These are phyloP conservation scores for Emiliania huxleyi DNA, from an alignment of 78 protist genomes.

Conservation along the genomic window DNA sequence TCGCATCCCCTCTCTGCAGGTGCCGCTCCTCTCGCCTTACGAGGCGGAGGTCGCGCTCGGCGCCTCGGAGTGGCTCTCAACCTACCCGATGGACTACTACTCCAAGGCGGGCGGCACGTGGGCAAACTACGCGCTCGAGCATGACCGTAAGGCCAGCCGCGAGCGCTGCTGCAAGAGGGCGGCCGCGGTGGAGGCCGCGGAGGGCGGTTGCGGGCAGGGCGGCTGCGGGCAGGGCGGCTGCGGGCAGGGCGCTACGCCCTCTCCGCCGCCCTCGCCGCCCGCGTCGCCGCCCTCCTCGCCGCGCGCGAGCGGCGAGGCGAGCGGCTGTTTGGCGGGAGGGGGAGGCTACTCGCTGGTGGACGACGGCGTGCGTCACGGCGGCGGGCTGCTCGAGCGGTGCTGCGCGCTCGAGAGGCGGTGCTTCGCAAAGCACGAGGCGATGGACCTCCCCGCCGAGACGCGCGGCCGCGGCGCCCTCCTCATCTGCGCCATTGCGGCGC, in stretches of 20 bases:
- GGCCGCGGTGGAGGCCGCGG: neutral
- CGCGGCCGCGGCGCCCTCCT: neutral
- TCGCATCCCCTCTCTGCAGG: no score
- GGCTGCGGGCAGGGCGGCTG: neutral
- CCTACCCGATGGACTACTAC: conserved; percentile 94
- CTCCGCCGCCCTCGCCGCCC: neutral
- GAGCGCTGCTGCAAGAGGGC: neutral
- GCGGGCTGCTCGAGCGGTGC: neutral
- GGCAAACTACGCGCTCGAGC: neutral
- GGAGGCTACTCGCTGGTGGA: neutral
- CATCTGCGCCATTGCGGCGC: neutral
- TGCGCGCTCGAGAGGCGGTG: neutral
- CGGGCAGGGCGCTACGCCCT: no score
- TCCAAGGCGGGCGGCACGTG: conserved; percentile 77
- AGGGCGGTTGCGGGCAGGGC: neutral
- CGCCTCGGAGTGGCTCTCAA: conserved; percentile 64
- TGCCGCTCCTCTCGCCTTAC: conserved; percentile 87
- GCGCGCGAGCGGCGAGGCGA: neutral
- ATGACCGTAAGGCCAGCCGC: neutral
- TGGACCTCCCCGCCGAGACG: neutral
- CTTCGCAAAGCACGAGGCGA: conserved; percentile 21
- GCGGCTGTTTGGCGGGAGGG: no score
- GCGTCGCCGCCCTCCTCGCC: neutral
- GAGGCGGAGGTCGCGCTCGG: conserved; percentile 87
- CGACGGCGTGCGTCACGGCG: neutral